These are phyloP conservation scores for Boletus putidus DNA, from an alignment of 1,284 basidiomycete species.

Conservation along the genomic window DNA sequence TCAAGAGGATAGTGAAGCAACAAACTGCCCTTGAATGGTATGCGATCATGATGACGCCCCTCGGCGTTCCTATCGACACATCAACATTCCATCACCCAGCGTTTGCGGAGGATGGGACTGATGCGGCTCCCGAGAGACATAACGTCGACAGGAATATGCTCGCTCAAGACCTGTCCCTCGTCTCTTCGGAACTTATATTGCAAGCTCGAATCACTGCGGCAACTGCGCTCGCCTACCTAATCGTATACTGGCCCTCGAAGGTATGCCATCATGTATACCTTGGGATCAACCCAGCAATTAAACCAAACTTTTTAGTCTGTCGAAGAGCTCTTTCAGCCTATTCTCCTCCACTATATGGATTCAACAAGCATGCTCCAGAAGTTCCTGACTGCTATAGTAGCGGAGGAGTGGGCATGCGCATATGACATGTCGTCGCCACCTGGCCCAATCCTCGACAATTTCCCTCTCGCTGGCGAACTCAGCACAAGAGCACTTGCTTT, in stretches of 20 bases:
- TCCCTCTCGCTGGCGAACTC: conserved; percentile 65
- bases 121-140: conserved; percentile 62
- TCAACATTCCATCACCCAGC: conserved; percentile 70
- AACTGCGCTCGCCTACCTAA: conserved; percentile 74
- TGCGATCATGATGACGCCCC: conserved; percentile 85
- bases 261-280: conserved; percentile 41
- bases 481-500: conserved; percentile 65
- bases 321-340: conserved; percentile 65
- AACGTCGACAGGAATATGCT: conserved; percentile 98
- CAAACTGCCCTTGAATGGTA: conserved; percentile 78
- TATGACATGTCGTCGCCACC: conserved; percentile 42
- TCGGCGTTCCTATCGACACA: conserved; percentile 80
- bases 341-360: conserved; percentile 76
- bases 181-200: conserved; percentile 78
- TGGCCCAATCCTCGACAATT: conserved; percentile 52
- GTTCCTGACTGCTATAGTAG: conserved; percentile 78
- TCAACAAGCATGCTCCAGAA: conserved; percentile 92
- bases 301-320: conserved; percentile 38
- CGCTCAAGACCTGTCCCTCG: conserved; percentile 84
- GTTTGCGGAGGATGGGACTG: conserved; percentile 46
- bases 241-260: conserved; percentile 64
- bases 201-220: conserved; percentile 83
- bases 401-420: conserved; percentile 91
- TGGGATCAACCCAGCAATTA: background rate
- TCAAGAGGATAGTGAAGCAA: conserved; percentile 55